Evolutionary conservation across 2,329 filamentous ascomycete genomes (phyloP), one percentile per base, ranked within the genome.

Genomic region (Epichloe elymi): DNA sequence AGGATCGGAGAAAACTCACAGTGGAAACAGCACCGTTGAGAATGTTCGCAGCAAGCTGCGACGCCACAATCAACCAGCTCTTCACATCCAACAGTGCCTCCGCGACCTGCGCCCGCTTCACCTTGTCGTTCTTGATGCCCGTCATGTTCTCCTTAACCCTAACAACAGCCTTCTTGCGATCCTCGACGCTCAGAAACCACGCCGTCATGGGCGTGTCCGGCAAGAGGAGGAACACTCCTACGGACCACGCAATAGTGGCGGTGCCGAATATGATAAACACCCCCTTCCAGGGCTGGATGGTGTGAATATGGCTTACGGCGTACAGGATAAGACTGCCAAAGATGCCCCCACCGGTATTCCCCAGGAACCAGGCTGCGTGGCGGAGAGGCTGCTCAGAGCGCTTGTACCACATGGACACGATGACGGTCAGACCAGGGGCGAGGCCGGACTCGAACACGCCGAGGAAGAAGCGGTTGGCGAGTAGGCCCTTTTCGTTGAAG

Each of bases 391-490:
- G 52, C 45, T 60, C 59, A 4, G 56, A 53, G 17, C 60, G 58
- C 54, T 63, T 65, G 51, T 67, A 68, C 60, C 64, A 68, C 63
- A 66, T 66, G 38, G 57, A 55, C 0, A 61, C 54, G 17, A 66
- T 55, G 48, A 66, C 55, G 5, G 59, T 54, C 2, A 66, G 55
- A 4, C 63, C 63, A 0, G 64, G 63, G 0, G 60, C 60, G 19
- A 67, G 58, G 8, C 59, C 58, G 0, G 65, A 58, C 48, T 67
- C 65, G n/a, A 54, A 47, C 3, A 63, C 56, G 1, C 65, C 65
- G 0, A 68, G 57, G 48, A 66, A 63, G 55, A 65, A 66, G 3
- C 65, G 60, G 35, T 60, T 56, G 1, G 61, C 60, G 12, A 67
- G 53, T 4, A 67, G 54, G 11, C 62, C 59, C 0, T 50, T 53